Base-by-base conservation (phyloP, 2,329 filamentous ascomycete genomes). In the Talaromyces atroroseus region DNA sequence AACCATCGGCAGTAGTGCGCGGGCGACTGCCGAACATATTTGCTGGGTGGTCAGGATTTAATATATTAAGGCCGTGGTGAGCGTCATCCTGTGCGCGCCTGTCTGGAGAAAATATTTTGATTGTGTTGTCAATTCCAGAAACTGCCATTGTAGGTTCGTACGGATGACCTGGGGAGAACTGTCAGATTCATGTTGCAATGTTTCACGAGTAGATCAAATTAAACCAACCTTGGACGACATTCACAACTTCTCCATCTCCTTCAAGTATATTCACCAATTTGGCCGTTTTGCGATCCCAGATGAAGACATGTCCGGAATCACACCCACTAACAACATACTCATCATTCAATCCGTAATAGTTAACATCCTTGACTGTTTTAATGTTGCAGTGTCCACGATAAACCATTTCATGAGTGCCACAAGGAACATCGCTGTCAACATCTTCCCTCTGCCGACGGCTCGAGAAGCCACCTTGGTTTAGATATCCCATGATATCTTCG, bases 261-360 rank as follows among this genome's bases (percentile, higher is more conserved):
- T 85, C 80, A 6, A 87, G 74, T 16, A 88, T 84, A 64, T 86
- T 86, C 50, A 87, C 74, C 49, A 88, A 70, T 56, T 82, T 74
- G 18, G 76, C 73, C 4, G 82, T 84, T 63, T 84, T 83, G 55
- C 80, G 78, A 62, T 88, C 83, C 85, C 84, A 87, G 52, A 88
- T 86, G 68, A 88, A 88, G 23, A 88, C 65, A 65, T 87, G 80
- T 0, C 85, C 85, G 51, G 80, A 83, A 63, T 88, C 85, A 58
- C 81, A 84, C 5, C 85, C 85, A 56, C 81, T 84, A 11, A 87
- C 83, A 11, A 88, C 82, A 60, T 86, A 88, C 64, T 87, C 84
- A 62, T 88, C 85, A 58, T 86, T 73, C 38, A 85, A 70, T 0
- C 85, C 85, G 60, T 84, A 87, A 70, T 81, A 88, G 59, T 87